These are phyloP conservation scores for Dunaliella primolecta DNA, from an alignment of 139 green algal species.

Conservation along the genomic window DNA sequence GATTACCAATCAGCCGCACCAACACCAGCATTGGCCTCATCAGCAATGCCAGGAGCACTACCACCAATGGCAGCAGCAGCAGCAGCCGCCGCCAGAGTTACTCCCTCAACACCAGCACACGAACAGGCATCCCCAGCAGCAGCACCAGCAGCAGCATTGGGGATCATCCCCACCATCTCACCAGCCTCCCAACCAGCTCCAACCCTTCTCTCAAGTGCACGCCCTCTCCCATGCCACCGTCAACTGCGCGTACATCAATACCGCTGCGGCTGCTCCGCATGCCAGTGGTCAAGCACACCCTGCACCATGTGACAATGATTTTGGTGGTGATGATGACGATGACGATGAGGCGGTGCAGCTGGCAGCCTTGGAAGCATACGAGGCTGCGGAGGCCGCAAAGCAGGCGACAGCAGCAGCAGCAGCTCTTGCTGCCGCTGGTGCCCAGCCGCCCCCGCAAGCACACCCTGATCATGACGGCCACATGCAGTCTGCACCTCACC, in stretches of 20 bases:
- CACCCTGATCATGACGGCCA: background rate
- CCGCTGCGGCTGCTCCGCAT: no score
- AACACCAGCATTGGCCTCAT: background rate
- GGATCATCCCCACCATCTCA: background rate
- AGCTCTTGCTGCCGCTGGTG: background rate
- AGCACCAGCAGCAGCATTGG: background rate
- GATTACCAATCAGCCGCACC: no score
- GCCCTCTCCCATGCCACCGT: no score
- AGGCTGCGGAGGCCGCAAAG: background rate
- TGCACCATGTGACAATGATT: no score
- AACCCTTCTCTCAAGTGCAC: no score
- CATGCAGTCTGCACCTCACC: no score
- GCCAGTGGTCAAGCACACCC: no score
- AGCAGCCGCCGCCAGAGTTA: background rate
- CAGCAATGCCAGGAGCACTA: background rate
- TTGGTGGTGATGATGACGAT: background rate
- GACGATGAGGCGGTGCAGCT: background rate
- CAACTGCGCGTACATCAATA: no score
- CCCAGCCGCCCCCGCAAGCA: background rate
- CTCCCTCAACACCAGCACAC: background rate
- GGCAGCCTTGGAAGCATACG: background rate
- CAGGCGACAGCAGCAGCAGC: background rate
- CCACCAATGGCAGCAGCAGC: background rate
- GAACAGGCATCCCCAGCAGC: background rate
- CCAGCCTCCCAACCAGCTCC: no score